Base-by-base conservation (phyloP, 176 grass and related monocot genomes). In the Phoenix roebelenii region DNA sequence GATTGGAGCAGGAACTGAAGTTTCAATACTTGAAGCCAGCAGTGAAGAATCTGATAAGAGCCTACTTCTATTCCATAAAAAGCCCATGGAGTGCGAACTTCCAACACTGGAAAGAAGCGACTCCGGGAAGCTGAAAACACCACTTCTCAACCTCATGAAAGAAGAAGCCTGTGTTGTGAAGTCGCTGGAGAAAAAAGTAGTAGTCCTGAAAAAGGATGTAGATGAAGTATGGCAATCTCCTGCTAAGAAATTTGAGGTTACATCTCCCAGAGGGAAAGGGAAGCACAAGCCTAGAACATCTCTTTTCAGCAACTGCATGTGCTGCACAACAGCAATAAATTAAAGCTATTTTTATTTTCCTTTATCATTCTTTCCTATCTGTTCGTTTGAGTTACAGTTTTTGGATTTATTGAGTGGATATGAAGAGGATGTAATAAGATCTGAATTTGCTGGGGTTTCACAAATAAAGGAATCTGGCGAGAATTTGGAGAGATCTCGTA, bases 231-330 rank as follows among this genome's bases (percentile, higher is more conserved):
- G 44, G 28, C 22, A 25, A 19, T 18, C 68, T 16, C 20, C 39
- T 18, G 18, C 16, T 7, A 25, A 59, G 22, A 23, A 59, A n/a
- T 7, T 1, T 3, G 22, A 14, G 5, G 22, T 55, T 25, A n/a
- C 14, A 7, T 55, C 68, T 25, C 22, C 32, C 5, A 60, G 39
- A 23, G 56, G 20, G 58, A 72, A 50, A 62, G 58, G n/a, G 24
- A 72, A 72, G 50, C 57, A 61, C 17, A 72, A 52, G 4, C n/a
- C 50, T 0, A 52, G n/a, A 26, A 54, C 49, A 51, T 60, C 68
- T 25, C 18, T 61, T 57, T 60, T 71, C 57, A 15, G 57, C 58
- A 72, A 29, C 23, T 62, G 58, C 49, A 61, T 72, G 22, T 61
- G 57, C 23, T 72, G 69, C 57, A 54, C 58, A 53, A 62, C 70